These are phyloP conservation scores for Tuber magnatum DNA, from an alignment of 495 filamentous ascomycete genomes.

Conservation along the genomic window DNA sequence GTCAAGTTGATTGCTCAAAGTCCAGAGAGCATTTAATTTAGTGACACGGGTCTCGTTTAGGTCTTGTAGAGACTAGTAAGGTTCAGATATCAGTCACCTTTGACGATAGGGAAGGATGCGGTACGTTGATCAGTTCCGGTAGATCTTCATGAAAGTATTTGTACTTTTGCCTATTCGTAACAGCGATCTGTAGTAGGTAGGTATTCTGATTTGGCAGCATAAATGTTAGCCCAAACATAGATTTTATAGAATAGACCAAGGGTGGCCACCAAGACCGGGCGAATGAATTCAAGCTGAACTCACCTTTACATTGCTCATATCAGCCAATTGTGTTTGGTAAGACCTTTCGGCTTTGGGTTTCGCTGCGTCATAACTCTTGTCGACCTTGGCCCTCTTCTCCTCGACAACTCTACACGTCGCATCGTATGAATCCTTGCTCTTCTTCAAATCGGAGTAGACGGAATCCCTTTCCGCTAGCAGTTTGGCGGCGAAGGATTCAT, in stretches of 20 bases:
- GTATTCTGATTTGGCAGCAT: slow-evolving; percentile 57
- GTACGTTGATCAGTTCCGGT: slow-evolving; percentile 83
- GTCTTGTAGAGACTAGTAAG: slow-evolving; percentile 64
- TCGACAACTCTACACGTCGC: slow-evolving; percentile 90
- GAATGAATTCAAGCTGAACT: neutral
- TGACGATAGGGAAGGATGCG: slow-evolving; percentile 11
- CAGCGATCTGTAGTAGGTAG: slow-evolving; percentile 88
- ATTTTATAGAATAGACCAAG: neutral
- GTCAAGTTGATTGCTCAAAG: slow-evolving; percentile 70
- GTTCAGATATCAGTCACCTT: slow-evolving; percentile 16
- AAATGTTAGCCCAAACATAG: slow-evolving; percentile 37
- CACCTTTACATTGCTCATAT: slow-evolving; percentile 92
- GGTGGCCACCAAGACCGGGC: neutral
- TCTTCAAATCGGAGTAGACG: slow-evolving; percentile 76
- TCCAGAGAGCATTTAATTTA: slow-evolving; percentile 82
- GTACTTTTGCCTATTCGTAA: slow-evolving; percentile 93
- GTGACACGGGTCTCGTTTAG: slow-evolving; percentile 78
- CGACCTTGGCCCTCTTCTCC: slow-evolving; percentile 85
- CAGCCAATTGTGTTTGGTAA: slow-evolving; percentile 79
- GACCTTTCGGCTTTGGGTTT: slow-evolving; percentile 79
- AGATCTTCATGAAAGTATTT: slow-evolving; percentile 96
- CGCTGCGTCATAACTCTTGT: slow-evolving; percentile 75
- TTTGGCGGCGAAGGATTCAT: slow-evolving; percentile 79
- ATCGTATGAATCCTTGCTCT: slow-evolving; percentile 89
- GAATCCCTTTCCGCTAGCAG: slow-evolving; percentile 80